Base-by-base conservation (phyloP, 768 basidiomycete species). In the Tricholoma terreum region DNA sequence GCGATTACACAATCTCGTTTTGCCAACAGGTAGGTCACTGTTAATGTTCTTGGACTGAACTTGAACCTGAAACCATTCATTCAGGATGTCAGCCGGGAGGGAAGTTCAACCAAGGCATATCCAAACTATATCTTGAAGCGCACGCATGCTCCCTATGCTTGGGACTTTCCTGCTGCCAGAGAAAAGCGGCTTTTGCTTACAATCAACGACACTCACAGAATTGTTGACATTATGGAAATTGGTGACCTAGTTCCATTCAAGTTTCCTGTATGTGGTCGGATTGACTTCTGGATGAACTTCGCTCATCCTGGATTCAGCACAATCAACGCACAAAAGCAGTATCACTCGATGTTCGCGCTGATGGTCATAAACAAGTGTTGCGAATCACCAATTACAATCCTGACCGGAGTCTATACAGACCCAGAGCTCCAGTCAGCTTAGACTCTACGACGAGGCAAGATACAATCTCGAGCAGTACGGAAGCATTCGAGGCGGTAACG, bases 151-250 rank as follows among this genome's bases (percentile, higher is more conserved):
- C 75, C 82, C 31, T 99, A 98, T 68, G 90, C 94, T 4, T 99
- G 96, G 96, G 97, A 99, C 67, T 84, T 80, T 58, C 97, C 97
- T 6, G 90, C 94, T 2, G 86, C 87, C 1, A 77, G 77, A 46
- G 86, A 89, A 63, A 98, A 96, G 73, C 86, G 84, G 61, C 76
- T 99, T 22, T 69, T 84, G 34, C 75, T 99, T 19, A 69, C 70
- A 9, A 79, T 86, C 50, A 86, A 85, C 42, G 80, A 81, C 21
- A 73, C 82, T 53, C 82, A 81, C 10, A 82, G 92, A 27, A 70
- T 78, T 19, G 76, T 98, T 51, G 96, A 98, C 67, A 87, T 96
- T 58, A 87, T 96, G 86, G 97, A 98, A 71, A 98, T 99, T 19
- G 97, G 97, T 24, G 83, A 90, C 61, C 81, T 96, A 6, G 72